Base-by-base conservation (phyloP, 208 protist species). In the Phytomonas serpens region DNA sequence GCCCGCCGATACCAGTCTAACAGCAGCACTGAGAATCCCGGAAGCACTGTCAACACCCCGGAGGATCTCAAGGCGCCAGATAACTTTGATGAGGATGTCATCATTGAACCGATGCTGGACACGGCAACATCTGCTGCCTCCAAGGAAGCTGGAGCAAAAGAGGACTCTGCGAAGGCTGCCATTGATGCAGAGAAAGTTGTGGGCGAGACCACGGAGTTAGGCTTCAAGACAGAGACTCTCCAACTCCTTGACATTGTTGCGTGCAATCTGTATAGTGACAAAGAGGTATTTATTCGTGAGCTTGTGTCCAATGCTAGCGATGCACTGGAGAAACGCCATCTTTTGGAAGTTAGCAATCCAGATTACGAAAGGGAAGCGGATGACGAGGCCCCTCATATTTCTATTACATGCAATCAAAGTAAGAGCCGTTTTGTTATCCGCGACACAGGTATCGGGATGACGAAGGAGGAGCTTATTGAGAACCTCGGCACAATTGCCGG, bases 221-320 rank as follows among this genome's bases (percentile, higher is more conserved):
- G 83, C 38, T 99, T 99, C 84, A 96, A 99, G 87, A 97, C 98
- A 14, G 98, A 99, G 80, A 99, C 98, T n/a, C 83, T 86, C 32
- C 97, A 99, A 86, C 91, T 99, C 27, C 91, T 99, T 4, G 92
- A 99, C 71, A 99, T 99, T 75, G 98, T 99, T 19, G 96, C 97
- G 7, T 95, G 98, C 72, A 98, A 92, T 61, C 84, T 99, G 32
- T 99, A 99, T 90, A 97, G 85, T 5, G 98, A 99, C 67, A 98
- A 98, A 79, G 98, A 98, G 78, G 95, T 99, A 11, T 99, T 99
- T 76, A 89, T 99, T 47, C 94, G 98, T 72, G 98, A 99, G 83
- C 83, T 99, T 42, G 89, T 99, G 30, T 98, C 94, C 16, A 99
- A 99, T 80, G 90, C 97, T 19, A 98, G 95, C 64, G 98, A 99